Evolutionary conservation across 2,329 filamentous ascomycete genomes (phyloP).

Genomic region (Fusarium cicatricum): DNA sequence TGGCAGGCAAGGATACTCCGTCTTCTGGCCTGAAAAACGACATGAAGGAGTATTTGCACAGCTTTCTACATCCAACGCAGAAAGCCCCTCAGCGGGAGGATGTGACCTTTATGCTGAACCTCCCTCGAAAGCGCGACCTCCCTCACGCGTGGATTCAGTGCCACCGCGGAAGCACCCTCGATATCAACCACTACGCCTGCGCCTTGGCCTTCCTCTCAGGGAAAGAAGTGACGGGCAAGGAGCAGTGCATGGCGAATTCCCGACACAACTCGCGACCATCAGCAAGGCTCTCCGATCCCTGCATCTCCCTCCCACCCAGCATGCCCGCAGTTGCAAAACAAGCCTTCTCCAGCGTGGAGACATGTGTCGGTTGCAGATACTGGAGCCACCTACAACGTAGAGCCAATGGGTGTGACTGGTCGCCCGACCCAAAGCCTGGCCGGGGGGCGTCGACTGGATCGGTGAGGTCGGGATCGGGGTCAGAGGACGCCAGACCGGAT

Average conservation of each 20-base stretch:
- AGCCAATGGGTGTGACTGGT: slow-evolving; percentile 42
- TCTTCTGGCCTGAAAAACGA: slow-evolving; percentile 1
- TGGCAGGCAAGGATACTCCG: neutral
- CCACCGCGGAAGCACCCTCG: slow-evolving; percentile 34
- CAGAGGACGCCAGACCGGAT: neutral
- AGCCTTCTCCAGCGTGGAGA: slow-evolving; percentile 29
- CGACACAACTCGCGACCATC: slow-evolving; percentile 1
- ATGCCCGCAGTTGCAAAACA: slow-evolving; percentile 29
- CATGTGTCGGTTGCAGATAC: slow-evolving; percentile 47
- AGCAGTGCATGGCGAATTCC: slow-evolving; percentile 27
- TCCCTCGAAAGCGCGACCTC: slow-evolving; percentile 38
- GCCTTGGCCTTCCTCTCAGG: slow-evolving; percentile 47
- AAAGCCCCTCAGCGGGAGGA: slow-evolving; percentile 33
- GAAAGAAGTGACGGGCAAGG: slow-evolving; percentile 32
- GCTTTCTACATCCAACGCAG: slow-evolving; percentile 32
- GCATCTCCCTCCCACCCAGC: slow-evolving; percentile 38
- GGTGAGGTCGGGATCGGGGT: slow-evolving; percentile 3
- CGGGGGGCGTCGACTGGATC: neutral
- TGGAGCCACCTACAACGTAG: slow-evolving; percentile 36
- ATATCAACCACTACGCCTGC: slow-evolving; percentile 39
- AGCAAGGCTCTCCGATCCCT: slow-evolving; percentile 39
- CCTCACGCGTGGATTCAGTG: slow-evolving; percentile 38
- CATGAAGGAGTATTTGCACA: slow-evolving; percentile 36
- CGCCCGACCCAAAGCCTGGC: neutral
- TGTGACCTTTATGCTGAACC: slow-evolving; percentile 31